Conservation (phyloP, 371 early-diverging fungal species). For the Circinella umbellata region DNA sequence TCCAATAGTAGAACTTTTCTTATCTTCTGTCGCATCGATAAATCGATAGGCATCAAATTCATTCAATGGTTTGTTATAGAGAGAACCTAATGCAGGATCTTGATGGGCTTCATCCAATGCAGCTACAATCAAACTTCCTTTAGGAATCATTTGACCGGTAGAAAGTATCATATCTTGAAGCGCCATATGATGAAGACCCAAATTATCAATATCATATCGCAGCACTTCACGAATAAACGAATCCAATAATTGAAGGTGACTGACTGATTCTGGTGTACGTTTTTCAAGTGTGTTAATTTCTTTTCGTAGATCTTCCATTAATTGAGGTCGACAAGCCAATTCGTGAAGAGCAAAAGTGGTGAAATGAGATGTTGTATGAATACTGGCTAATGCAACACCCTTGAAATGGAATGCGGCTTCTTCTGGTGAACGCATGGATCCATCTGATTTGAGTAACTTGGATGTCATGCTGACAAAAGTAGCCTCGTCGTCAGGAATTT, state of each 20-base stretch:
- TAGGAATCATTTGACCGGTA: slow-evolving; percentile 47
- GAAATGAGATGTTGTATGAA: slow-evolving; percentile 46
- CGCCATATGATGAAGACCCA: slow-evolving; percentile 42
- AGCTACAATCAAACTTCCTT: slow-evolving; percentile 36
- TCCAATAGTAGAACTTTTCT: slow-evolving; percentile 23
- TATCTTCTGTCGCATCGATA: slow-evolving; percentile 11
- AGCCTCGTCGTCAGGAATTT: slow-evolving; percentile 22
- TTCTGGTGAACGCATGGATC: slow-evolving; percentile 21
- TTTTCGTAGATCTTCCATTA: slow-evolving; percentile 27
- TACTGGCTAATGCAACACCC: slow-evolving; percentile 42
- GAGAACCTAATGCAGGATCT: slow-evolving; percentile 7
- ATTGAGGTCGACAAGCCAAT: slow-evolving; percentile 33
- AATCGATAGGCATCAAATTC: slow-evolving; percentile 39
- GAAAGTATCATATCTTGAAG: slow-evolving; percentile 38
- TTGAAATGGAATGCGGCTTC: slow-evolving; percentile 44
- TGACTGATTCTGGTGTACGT: slow-evolving; percentile 34
- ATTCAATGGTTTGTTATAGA: slow-evolving; percentile 15
- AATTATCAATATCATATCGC: slow-evolving; percentile 33
- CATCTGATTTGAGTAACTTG: slow-evolving; percentile 34
- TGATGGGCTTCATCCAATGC: slow-evolving; percentile 32
- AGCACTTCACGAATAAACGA: slow-evolving; percentile 58
- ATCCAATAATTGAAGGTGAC: slow-evolving; percentile 44
- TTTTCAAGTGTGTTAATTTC: slow-evolving; percentile 24
- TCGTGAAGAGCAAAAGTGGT: slow-evolving; percentile 40
- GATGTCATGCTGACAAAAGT: slow-evolving; percentile 36